phyloP scores from a whole-genome alignment of 164 flowering plant species.

The Vitis amurensis region DNA sequence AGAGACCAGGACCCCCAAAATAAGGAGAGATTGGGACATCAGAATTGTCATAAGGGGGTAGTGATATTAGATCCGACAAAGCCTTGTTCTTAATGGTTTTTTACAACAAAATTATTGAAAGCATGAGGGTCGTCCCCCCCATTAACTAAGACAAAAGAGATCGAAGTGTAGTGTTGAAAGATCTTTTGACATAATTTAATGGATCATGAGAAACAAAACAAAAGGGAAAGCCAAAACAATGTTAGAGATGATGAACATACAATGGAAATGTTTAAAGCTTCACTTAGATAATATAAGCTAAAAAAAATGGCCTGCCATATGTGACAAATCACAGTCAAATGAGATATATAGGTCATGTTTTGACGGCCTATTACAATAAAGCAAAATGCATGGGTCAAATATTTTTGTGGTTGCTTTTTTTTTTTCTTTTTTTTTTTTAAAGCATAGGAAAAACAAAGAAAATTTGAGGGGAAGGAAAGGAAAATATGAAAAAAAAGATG shows the following conservation, averaged over 20 bases:
- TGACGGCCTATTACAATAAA: no score
- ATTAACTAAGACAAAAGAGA: slow-evolving; percentile 4
- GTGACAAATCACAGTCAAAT: no score
- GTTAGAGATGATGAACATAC: slow-evolving; percentile 1
- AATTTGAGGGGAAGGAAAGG: no score
- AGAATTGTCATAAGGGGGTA: slow-evolving; percentile 15
- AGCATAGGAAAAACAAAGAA: no score
- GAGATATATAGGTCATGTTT: no score
- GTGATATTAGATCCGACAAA: slow-evolving; percentile 21
- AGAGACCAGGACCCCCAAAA: slow-evolving; percentile 22
- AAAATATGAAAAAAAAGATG: no score
- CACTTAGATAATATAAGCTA: no score
- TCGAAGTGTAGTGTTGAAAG: slow-evolving; percentile 3
- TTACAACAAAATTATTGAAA: not conserved
- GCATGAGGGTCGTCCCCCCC: slow-evolving; percentile 10
- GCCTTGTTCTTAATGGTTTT: not conserved
- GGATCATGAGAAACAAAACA: not conserved
- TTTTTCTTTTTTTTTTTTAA: no score
- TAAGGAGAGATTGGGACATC: slow-evolving; percentile 26
- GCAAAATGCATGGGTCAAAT: no score
- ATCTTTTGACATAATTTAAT: not conserved
- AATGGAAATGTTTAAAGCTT: no score
- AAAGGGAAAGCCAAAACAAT: slow-evolving; percentile 5
- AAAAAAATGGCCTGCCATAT: no score
- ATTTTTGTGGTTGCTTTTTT: no score